A percentile compares a stretch with the other conserved stretches of the same genome.
phyloP scores from a whole-genome alignment of 2,329 filamentous ascomycete species.

The Iodosphaeria phyllophila region DNA sequence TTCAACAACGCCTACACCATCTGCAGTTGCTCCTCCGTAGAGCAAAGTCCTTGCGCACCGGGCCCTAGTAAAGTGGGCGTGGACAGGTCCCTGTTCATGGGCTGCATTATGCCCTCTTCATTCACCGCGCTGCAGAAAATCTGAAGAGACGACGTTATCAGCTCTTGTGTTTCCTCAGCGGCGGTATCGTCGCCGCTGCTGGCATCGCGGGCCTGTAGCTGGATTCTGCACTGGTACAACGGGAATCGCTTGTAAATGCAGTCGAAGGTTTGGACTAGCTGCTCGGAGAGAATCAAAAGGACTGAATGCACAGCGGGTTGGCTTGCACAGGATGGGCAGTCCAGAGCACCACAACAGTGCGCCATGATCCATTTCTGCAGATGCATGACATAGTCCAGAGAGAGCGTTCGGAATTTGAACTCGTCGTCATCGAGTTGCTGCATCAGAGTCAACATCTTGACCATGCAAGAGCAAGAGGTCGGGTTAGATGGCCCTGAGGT shows the following conservation, averaged over 20 bases:
- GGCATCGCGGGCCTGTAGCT: not conserved
- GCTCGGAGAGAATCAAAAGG: slow-evolving; percentile 12
- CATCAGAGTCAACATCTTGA: slow-evolving; percentile 8
- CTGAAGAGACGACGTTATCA: slow-evolving; percentile 13
- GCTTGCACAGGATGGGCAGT: slow-evolving; percentile 7
- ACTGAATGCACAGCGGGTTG: slow-evolving; percentile 6
- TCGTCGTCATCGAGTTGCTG: slow-evolving; percentile 14
- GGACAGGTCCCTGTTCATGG: slow-evolving; percentile 4
- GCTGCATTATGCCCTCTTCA: slow-evolving; percentile 3
- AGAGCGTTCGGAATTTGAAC: slow-evolving; percentile 9
- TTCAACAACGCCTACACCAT: slow-evolving; percentile 10
- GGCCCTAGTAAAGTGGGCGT: slow-evolving; percentile 10
- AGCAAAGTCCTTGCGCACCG: slow-evolving; percentile 9
- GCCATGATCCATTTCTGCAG: slow-evolving; percentile 13
- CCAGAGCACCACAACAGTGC: slow-evolving; percentile 10
- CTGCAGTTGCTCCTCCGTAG: slow-evolving; percentile 12
- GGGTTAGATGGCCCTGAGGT: too few relatives aligned
- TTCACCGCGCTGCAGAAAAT: slow-evolving; percentile 6
- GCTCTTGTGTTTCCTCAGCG: too few relatives aligned
- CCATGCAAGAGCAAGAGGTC: slow-evolving; percentile 9
- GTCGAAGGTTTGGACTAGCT: slow-evolving; percentile 11
- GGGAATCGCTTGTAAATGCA: slow-evolving; percentile 8
- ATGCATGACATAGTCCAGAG: slow-evolving; percentile 12
- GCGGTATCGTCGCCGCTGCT: slow-evolving; percentile 12
- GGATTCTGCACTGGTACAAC: slow-evolving; percentile 2